Evolutionary conservation across 208 protist species (phyloP).

Genomic region (Trichomonas gallinae): DNA sequence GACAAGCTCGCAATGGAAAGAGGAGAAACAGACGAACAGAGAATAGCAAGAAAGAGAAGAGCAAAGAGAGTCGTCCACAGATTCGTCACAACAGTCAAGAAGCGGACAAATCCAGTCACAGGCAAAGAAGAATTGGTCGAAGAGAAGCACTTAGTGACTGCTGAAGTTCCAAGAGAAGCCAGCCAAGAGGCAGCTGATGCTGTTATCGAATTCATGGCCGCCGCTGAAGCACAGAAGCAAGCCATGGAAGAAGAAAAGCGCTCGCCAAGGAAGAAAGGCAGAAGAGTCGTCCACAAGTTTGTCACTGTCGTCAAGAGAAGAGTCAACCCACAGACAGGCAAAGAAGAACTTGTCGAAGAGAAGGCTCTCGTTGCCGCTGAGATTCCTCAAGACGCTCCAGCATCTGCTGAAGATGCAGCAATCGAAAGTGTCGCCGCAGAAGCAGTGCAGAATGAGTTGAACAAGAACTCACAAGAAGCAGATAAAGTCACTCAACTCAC

Average conservation of each 20-base stretch:
- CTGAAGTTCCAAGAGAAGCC: not conserved
- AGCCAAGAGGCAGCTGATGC: not conserved
- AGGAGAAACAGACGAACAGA: not conserved
- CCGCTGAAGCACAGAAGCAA: not conserved
- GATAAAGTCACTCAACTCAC: not conserved
- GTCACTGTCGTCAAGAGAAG: not conserved
- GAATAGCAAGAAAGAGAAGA: not conserved
- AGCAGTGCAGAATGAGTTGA: not conserved
- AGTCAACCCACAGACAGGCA: not conserved
- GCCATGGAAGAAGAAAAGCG: not conserved
- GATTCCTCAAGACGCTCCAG: not conserved
- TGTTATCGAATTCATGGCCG: not conserved
- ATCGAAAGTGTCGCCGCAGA: not conserved
- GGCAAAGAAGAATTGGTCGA: not conserved
- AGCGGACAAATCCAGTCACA: not conserved
- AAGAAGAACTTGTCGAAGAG: not conserved
- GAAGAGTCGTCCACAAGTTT: not conserved
- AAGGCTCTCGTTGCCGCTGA: not conserved
- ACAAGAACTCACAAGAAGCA: not conserved
- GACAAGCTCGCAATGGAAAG: not conserved
- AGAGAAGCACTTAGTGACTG: not conserved
- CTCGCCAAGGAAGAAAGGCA: not conserved
- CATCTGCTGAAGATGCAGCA: not conserved
- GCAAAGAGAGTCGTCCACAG: not conserved
- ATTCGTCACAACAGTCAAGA: not conserved